These are phyloP conservation scores for Diatrype stigma DNA, from an alignment of 2,329 filamentous ascomycete genomes.

Conservation along the genomic window DNA sequence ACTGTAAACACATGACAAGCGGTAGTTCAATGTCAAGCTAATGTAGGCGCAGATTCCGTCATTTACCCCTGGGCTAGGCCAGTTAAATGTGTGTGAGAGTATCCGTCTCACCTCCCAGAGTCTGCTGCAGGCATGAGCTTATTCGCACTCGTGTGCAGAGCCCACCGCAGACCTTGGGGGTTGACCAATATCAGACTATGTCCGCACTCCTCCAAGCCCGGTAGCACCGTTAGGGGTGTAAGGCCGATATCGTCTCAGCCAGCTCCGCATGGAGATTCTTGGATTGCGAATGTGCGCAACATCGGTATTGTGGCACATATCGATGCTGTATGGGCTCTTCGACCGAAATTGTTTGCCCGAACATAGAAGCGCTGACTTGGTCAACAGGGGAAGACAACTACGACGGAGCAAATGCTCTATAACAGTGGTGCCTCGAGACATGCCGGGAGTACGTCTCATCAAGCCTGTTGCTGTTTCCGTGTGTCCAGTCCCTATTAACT, in stretches of 20 bases:
- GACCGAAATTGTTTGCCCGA: neutral
- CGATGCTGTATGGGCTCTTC: conserved; percentile 63
- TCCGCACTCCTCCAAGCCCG: conserved; percentile 8
- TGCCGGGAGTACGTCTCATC: conserved; percentile 59
- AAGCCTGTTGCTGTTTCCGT: conserved; percentile 1
- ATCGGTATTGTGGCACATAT: conserved; percentile 99
- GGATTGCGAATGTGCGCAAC: conserved; percentile 70
- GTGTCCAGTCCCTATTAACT: neutral
- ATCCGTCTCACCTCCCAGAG: conserved; percentile 1
- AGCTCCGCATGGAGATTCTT: conserved; percentile 28
- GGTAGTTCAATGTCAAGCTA: no score
- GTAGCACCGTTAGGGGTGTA: conserved; percentile 3
- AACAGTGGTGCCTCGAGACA: conserved; percentile 86
- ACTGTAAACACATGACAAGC: no score
- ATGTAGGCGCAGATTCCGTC: no score
- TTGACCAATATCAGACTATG: conserved; percentile 15
- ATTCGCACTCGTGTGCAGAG: conserved; percentile 18
- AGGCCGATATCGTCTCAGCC: conserved; percentile 15
- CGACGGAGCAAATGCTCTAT: conserved; percentile 97
- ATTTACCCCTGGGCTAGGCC: neutral
- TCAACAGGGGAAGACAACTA: conserved; percentile 85
- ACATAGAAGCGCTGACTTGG: conserved; percentile 8
- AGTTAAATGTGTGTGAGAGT: conserved; percentile 5
- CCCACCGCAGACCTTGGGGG: conserved; percentile 19
- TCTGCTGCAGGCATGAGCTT: conserved; percentile 22